Percentiles rank a stretch among this genome's conserved stretches.
Conservation (phyloP, 805 yeast species). For the Hanseniaspora thailandica region DNA sequence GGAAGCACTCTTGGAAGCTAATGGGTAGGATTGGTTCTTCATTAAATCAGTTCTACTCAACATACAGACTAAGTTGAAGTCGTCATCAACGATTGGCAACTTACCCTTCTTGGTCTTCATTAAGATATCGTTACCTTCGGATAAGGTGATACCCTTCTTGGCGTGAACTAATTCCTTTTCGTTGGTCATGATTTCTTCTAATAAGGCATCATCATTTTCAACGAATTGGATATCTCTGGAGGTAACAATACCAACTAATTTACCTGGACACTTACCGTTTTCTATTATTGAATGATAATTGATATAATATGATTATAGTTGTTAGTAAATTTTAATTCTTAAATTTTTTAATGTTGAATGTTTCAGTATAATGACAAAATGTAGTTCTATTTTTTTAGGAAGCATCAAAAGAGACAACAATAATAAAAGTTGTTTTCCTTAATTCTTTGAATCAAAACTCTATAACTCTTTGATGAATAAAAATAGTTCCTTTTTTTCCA, state of each 20-base stretch:
- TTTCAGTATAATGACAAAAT: not conserved
- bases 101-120: constrained; percentile 94
- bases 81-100: constrained; percentile 76
- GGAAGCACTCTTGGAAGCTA: constrained; percentile 83
- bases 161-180: constrained; percentile 68
- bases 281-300: constrained; percentile 35
- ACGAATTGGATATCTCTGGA: constrained; percentile 95
- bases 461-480: no score
- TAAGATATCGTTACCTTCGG: constrained; percentile 81
- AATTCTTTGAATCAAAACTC: no score
- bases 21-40: constrained; percentile 86
- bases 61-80: constrained; percentile 70
- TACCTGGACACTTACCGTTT: constrained; percentile 74
- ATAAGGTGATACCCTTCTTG: constrained; percentile 63
- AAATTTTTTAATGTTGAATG: not conserved
- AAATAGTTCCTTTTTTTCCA: not conserved
- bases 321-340: constrained; percentile 5
- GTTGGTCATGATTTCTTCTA: constrained; percentile 72
- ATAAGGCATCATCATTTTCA: constrained; percentile 51
- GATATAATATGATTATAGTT: not conserved
- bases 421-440: not conserved
- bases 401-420: not conserved
- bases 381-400: constrained; percentile 20
- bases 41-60: constrained; percentile 92
- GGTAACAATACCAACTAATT: constrained; percentile 87